Evolutionary conservation across 768 basidiomycete genomes (phyloP).

Genomic region (Hericium erinaceus): DNA sequence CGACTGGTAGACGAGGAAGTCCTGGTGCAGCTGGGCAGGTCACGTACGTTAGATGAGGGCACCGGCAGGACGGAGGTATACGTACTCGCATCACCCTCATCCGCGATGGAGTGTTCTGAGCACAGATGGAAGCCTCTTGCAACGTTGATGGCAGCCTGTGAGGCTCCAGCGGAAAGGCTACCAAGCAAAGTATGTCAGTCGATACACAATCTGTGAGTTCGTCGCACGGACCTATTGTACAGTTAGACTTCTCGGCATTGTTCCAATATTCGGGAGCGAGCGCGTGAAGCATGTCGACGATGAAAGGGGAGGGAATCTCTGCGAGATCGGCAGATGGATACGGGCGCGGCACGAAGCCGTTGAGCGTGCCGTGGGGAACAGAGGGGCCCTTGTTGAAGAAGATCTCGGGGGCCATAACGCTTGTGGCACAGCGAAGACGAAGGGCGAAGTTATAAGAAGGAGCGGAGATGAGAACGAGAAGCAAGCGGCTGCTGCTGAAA

Average conservation of each 20-base stretch:
- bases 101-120: conserved; percentile 1
- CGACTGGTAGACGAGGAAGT: conserved; percentile 79
- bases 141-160: not conserved
- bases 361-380: not conserved
- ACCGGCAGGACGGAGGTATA: too few species aligned
- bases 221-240: conserved; percentile 51
- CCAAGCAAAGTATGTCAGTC: conserved; percentile 7
- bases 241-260: conserved; percentile 68
- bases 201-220: not conserved
- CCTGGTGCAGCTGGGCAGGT: conserved; percentile 60
- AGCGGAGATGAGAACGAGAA: not conserved
- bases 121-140: conserved; percentile 1
- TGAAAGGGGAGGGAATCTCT: conserved; percentile 64
- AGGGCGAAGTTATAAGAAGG: not conserved
- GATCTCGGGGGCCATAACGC: conserved; percentile 13
- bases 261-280: conserved; percentile 67
- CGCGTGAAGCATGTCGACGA: conserved; percentile 56
- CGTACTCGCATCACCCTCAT: too few species aligned
- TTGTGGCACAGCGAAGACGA: not conserved
- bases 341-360: conserved; percentile 41
- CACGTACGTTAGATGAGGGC: conserved; percentile 20
- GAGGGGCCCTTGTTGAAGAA: conserved; percentile 12
- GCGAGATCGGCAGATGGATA: conserved; percentile 57
- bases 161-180: not conserved
- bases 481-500: not conserved